Percentiles rank a stretch among this genome's conserved stretches.
Conservation (phyloP, 2,329 filamentous ascomycete species). For the Aspergillus luchuensis region DNA sequence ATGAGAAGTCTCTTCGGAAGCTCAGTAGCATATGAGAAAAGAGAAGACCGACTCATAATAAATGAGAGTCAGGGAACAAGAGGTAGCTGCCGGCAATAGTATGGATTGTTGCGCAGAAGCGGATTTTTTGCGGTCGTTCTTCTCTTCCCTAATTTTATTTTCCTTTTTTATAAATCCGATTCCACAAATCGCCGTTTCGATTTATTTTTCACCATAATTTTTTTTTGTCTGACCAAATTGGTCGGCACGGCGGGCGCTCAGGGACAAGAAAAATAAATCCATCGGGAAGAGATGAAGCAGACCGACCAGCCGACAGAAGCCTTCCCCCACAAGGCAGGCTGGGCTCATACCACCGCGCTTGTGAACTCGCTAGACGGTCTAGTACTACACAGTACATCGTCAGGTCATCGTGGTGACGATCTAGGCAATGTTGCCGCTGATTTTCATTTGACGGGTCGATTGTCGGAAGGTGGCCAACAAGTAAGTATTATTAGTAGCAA, state of each 20-base stretch:
- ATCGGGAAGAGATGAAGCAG: not conserved
- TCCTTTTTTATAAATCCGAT: not conserved
- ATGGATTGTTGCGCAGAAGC: not conserved
- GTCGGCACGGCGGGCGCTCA: not conserved
- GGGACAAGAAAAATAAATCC: conserved; percentile 3
- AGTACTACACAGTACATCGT: conserved; percentile 5
- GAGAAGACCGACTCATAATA: not conserved
- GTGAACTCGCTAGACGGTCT: conserved; percentile 10
- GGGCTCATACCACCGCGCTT: conserved; percentile 20
- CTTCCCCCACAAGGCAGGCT: conserved; percentile 15
- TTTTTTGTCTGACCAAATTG: not conserved
- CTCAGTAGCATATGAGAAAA: not conserved
- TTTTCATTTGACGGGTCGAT: conserved; percentile 17
- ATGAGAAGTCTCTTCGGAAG: not conserved
- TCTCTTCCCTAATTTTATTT: not conserved
- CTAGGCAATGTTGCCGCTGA: conserved; percentile 18
- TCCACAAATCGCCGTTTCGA: no score
- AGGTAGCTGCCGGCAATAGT: not conserved
- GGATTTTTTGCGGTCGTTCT: not conserved
- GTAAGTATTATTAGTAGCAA: conserved; percentile 17
- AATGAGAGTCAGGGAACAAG: not conserved
- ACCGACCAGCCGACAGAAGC: conserved; percentile 3
- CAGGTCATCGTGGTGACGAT: conserved; percentile 9
- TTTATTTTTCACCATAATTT: not conserved
- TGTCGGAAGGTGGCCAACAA: conserved; percentile 7